Conservation (phyloP, 441 rosid genomes). For the Jatropha multifida region DNA sequence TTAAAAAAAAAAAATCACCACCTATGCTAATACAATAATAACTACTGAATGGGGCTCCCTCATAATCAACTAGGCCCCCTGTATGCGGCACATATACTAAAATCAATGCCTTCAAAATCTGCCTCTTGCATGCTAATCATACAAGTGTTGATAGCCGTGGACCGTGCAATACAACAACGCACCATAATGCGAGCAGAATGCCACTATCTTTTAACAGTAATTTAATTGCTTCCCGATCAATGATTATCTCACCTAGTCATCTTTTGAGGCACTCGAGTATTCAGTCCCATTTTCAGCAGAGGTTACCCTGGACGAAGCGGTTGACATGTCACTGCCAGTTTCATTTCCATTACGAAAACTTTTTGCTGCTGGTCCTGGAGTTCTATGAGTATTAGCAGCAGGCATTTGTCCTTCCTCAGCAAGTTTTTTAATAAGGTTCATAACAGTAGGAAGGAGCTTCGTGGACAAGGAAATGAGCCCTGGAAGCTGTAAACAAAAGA, state of each 20-base stretch:
- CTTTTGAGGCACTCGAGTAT: slow-evolving; percentile 42
- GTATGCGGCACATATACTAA: slow-evolving; percentile 45
- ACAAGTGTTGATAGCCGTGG: slow-evolving; percentile 19
- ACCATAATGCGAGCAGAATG: slow-evolving; percentile 21
- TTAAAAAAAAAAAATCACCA: slow-evolving; percentile 6
- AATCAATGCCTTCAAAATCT: slow-evolving; percentile 45
- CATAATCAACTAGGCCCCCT: slow-evolving; percentile 28
- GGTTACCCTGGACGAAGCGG: slow-evolving; percentile 45
- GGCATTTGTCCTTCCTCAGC: slow-evolving; percentile 85
- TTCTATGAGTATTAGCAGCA: slow-evolving; percentile 41
- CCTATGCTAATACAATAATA: slow-evolving; percentile 27
- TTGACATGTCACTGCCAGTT: slow-evolving; percentile 37
- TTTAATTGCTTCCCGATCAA: neutral
- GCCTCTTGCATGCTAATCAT: slow-evolving; percentile 8
- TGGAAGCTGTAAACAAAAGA: slow-evolving; percentile 59
- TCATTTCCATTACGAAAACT: slow-evolving; percentile 40
- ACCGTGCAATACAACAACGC: slow-evolving; percentile 22
- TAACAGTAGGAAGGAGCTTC: slow-evolving; percentile 81
- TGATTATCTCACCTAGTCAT: slow-evolving; percentile 30
- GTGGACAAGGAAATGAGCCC: slow-evolving; percentile 83
- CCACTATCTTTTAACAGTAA: slow-evolving; percentile 16
- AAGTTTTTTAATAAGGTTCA: slow-evolving; percentile 83
- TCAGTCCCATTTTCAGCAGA: slow-evolving; percentile 33
- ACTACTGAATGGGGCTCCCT: slow-evolving; percentile 36
- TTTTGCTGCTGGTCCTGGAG: slow-evolving; percentile 34